Evolutionary conservation across 148 eudicot genomes (phyloP).

Genomic region (Diospyros lotus): DNA sequence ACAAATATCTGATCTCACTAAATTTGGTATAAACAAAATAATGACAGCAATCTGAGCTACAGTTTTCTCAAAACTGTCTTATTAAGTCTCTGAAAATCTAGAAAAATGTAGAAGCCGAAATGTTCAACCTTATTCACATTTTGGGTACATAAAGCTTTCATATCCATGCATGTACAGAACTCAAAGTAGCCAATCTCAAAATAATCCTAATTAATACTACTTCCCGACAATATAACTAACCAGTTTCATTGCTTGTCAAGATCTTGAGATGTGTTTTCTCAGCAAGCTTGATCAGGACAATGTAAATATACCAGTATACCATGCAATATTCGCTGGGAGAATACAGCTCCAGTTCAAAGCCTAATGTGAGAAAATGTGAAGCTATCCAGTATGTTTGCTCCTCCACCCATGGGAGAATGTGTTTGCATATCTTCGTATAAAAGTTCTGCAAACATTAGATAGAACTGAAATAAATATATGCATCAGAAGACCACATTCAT

Average conservation of each 20-base stretch:
- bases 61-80: background rate
- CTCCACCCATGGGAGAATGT: constrained; percentile 88
- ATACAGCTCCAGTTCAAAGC: constrained; percentile 86
- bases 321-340: constrained; percentile 87
- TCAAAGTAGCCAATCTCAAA: constrained; percentile 6
- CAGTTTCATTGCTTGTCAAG: constrained; percentile 48
- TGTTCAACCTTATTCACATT: no score
- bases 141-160: background rate
- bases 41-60: no score
- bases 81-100: constrained; percentile 1
- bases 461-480: background rate
- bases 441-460: constrained; percentile 42
- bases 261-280: constrained; percentile 84
- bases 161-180: background rate
- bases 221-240: constrained; percentile 35
- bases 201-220: background rate
- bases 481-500: background rate
- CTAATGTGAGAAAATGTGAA: constrained; percentile 74
- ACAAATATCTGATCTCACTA: background rate
- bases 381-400: constrained; percentile 98
- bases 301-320: constrained; percentile 96
- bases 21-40: background rate
- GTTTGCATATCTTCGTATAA: constrained; percentile 49
- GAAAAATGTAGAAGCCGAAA: background rate
- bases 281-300: constrained; percentile 76